These are phyloP conservation scores for Platismatia glauca DNA, from an alignment of 495 filamentous ascomycete species.

Conservation along the genomic window DNA sequence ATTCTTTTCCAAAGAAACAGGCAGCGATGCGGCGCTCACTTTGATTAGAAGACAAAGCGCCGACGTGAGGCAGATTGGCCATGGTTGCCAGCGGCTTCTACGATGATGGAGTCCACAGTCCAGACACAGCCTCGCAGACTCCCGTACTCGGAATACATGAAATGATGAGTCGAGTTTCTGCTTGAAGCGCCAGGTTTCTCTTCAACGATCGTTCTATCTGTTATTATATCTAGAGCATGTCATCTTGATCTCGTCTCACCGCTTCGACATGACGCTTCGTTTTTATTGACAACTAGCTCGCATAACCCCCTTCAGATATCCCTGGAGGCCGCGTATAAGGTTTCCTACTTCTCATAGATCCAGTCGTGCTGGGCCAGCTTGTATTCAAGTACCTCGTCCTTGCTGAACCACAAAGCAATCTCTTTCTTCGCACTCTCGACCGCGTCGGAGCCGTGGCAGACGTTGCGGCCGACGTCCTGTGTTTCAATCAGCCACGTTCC, in stretches of 20 bases:
- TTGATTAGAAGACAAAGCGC: too few species aligned
- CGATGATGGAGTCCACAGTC: too few species aligned
- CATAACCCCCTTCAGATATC: background rate
- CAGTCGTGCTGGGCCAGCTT: slow-evolving; percentile 73
- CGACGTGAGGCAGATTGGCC: too few species aligned
- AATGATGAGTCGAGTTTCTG: background rate
- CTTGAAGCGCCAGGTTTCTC: background rate
- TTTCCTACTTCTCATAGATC: slow-evolving; percentile 77
- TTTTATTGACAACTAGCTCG: background rate
- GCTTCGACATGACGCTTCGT: background rate
- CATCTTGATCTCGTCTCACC: background rate
- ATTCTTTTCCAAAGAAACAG: too few species aligned
- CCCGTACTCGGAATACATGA: background rate
- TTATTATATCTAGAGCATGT: background rate
- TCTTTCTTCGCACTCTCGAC: slow-evolving; percentile 99
- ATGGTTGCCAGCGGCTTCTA: too few species aligned
- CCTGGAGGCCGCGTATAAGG: background rate
- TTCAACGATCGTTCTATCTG: background rate
- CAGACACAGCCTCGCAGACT: too few species aligned
- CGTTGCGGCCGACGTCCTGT: slow-evolving; percentile 89
- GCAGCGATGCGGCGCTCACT: too few species aligned
- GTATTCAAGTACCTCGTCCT: slow-evolving; percentile 71
- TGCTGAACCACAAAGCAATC: slow-evolving; percentile 94
- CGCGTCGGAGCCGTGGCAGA: slow-evolving; percentile 97
- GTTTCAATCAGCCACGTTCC: slow-evolving; percentile 15